Percentiles rank a stretch among this genome's conserved stretches.
phyloP scores from a whole-genome alignment of 2,329 filamentous ascomycete genomes.

The Coniella lustricola region DNA sequence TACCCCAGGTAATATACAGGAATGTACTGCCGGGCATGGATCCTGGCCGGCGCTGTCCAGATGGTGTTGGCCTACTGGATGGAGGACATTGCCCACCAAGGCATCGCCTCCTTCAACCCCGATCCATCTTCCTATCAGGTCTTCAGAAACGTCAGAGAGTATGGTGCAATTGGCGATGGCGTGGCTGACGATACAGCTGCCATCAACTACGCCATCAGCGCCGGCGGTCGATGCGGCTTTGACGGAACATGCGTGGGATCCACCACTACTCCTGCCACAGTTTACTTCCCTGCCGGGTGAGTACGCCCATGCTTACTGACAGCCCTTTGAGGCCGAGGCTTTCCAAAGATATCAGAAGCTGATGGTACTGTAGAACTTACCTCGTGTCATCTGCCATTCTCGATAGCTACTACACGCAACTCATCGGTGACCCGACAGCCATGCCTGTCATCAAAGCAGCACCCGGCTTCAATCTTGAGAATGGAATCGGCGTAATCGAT shows the following conservation, averaged over 20 bases:
- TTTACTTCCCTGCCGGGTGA: slow-evolving; percentile 25
- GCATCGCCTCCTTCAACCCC: slow-evolving; percentile 38
- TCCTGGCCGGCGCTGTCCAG: slow-evolving; percentile 13
- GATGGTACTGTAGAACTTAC: slow-evolving; percentile 44
- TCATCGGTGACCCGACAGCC: slow-evolving; percentile 61
- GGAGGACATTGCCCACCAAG: slow-evolving; percentile 39
- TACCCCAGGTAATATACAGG: background rate
- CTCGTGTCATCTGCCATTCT: slow-evolving; percentile 61
- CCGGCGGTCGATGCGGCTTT: slow-evolving; percentile 37
- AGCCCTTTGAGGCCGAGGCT: background rate
- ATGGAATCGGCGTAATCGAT: slow-evolving; percentile 39
- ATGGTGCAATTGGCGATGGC: slow-evolving; percentile 33
- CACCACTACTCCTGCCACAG: slow-evolving; percentile 22
- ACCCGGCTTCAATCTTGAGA: slow-evolving; percentile 32
- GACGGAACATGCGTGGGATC: slow-evolving; percentile 26
- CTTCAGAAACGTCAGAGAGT: slow-evolving; percentile 42
- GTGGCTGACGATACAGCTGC: slow-evolving; percentile 49
- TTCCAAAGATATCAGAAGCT: background rate
- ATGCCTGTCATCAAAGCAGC: slow-evolving; percentile 49
- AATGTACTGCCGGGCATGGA: background rate
- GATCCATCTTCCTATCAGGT: slow-evolving; percentile 33
- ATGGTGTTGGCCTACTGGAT: slow-evolving; percentile 30
- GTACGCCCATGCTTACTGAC: background rate
- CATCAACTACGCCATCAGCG: slow-evolving; percentile 41
- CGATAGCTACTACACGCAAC: slow-evolving; percentile 72